Conservation (phyloP, 495 filamentous ascomycete genomes). For the Trichoderma orchidacearum region DNA sequence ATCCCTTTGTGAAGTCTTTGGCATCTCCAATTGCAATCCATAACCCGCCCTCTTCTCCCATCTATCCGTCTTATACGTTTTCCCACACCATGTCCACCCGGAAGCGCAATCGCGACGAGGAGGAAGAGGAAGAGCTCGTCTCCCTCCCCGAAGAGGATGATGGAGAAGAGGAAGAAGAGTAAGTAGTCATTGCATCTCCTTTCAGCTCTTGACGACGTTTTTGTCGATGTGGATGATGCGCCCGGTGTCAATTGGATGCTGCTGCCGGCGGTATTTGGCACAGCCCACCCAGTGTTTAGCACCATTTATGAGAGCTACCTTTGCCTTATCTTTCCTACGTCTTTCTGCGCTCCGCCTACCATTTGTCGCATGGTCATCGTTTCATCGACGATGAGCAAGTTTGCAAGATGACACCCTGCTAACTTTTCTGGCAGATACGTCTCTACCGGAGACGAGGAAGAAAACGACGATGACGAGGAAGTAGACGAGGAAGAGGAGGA, state of each 20-base stretch:
- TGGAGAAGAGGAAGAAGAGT: constrained; percentile 40
- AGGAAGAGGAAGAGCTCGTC: constrained; percentile 39
- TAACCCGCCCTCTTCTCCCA: constrained; percentile 9
- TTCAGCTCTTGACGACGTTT: neutral
- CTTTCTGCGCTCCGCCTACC: neutral
- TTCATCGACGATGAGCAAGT: neutral
- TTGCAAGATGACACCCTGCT: neutral
- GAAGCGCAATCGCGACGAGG: constrained; percentile 30
- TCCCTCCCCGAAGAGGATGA: constrained; percentile 31
- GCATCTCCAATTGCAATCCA: constrained; percentile 10
- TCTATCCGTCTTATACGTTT: constrained; percentile 9
- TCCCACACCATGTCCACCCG: constrained; percentile 26
- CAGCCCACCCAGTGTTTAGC: neutral
- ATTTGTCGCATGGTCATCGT: neutral
- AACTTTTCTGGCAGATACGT: neutral
- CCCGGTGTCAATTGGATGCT: neutral
- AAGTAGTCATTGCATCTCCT: constrained; percentile 15
- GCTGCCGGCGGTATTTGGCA: neutral
- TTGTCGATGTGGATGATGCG: neutral
- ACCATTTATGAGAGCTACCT: neutral
- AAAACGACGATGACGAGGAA: constrained; percentile 20
- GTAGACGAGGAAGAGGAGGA: constrained; percentile 26
- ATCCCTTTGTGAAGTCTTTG: neutral
- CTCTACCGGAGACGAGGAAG: constrained; percentile 11
- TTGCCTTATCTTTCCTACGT: neutral